Evolutionary conservation across 1,284 basidiomycete species (phyloP).

Genomic region (Ganoderma sinense): DNA sequence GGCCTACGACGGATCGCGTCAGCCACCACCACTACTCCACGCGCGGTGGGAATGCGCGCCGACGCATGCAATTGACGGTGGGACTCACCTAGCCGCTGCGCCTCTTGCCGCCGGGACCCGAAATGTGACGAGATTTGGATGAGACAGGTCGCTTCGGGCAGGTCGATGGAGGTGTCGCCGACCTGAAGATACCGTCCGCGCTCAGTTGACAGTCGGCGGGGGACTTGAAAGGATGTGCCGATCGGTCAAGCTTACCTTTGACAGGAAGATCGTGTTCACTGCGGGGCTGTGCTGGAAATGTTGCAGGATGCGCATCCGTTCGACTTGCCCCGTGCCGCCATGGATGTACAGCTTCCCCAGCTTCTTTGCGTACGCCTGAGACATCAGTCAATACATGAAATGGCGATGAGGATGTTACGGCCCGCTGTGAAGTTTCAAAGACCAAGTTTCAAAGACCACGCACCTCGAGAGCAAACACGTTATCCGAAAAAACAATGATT

Average conservation of each 20-base stretch:
- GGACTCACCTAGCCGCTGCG: constrained; percentile 86
- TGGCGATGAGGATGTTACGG: constrained; percentile 3
- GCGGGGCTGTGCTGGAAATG: constrained; percentile 96
- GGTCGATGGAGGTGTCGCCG: constrained; percentile 98
- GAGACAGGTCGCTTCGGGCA: constrained; percentile 98
- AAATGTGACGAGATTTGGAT: constrained; percentile 99
- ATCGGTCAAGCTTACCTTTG: constrained; percentile 68
- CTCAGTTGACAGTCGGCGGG: constrained; percentile 14
- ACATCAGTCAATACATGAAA: neutral
- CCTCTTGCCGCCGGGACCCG: constrained; percentile 97
- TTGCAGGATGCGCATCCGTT: constrained; percentile 94
- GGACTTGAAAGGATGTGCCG: neutral
- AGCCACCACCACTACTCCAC: neutral
- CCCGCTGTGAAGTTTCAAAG: neutral
- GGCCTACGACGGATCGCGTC: constrained; percentile 57
- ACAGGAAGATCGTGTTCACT: constrained; percentile 98
- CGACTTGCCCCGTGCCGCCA: constrained; percentile 94
- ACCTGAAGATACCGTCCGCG: constrained; percentile 60
- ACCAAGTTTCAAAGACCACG: neutral
- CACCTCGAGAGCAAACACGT: constrained; percentile 96
- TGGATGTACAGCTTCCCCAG: constrained; percentile 96
- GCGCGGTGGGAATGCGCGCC: neutral
- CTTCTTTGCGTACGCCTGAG: constrained; percentile 93
- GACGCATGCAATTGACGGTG: neutral
- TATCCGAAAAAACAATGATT: constrained; percentile 99